Conservation (phyloP, 2,329 filamentous ascomycete species). For the Pestalotiopsis sp. region DNA sequence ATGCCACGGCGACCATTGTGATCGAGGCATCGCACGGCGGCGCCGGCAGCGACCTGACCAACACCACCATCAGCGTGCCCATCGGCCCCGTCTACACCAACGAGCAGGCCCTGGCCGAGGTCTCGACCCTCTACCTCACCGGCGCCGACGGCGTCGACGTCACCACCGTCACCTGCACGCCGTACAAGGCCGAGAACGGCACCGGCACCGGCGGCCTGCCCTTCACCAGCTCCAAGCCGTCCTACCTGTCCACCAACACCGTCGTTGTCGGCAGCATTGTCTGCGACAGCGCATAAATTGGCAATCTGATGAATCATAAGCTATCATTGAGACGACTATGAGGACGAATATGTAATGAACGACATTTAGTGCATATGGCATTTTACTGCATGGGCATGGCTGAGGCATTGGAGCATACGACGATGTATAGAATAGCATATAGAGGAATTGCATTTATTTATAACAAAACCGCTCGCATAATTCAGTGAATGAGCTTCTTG, state of each 20-base stretch:
- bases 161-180: slow-evolving; percentile 20
- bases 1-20: slow-evolving; percentile 15
- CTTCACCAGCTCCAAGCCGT: slow-evolving; percentile 21
- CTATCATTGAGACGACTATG: neutral
- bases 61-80: slow-evolving; percentile 15
- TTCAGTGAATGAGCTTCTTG: too few species aligned
- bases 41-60: neutral
- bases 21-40: slow-evolving; percentile 21
- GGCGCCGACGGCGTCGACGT: slow-evolving; percentile 9
- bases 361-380: neutral
- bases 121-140: slow-evolving; percentile 28
- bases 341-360: neutral
- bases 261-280: slow-evolving; percentile 26
- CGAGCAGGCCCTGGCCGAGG: slow-evolving; percentile 14
- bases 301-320: neutral
- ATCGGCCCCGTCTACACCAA: slow-evolving; percentile 19
- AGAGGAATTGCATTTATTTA: too few species aligned
- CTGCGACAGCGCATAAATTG: slow-evolving; percentile 11
- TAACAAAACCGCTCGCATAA: too few species aligned
- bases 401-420: too few species aligned
- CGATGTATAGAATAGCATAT: too few species aligned
- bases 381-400: too few species aligned
- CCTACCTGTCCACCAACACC: slow-evolving; percentile 26
- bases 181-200: slow-evolving; percentile 21
- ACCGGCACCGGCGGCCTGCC: slow-evolving; percentile 19